Percentiles rank a stretch among this genome's conserved stretches.
Evolutionary conservation across 106 monocot species (phyloP).

Genomic region (Acorus gramineus): DNA sequence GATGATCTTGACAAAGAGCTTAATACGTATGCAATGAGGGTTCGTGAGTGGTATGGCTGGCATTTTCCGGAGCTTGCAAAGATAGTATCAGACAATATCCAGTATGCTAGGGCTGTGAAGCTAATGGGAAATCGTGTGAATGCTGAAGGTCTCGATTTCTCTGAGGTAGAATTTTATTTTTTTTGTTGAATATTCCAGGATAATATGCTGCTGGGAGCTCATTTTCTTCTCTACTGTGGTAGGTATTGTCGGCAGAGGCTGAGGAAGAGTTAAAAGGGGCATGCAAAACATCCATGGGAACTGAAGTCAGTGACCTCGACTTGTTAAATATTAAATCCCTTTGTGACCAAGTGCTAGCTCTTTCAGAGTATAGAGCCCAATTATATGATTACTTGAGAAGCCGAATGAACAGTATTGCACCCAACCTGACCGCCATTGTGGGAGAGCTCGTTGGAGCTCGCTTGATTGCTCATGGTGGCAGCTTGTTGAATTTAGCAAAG

Average conservation of each 20-base stretch:
- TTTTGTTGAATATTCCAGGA: background rate
- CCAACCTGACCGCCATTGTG: constrained; percentile 89
- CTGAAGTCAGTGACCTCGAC: constrained; percentile 83
- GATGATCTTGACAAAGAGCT: constrained; percentile 96
- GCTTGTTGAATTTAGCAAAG: constrained; percentile 83
- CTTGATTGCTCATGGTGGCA: constrained; percentile 95
- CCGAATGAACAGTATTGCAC: constrained; percentile 93
- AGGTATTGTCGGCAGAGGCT: constrained; percentile 68
- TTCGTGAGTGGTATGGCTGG: constrained; percentile 99
- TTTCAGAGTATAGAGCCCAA: constrained; percentile 81
- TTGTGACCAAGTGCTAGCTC: constrained; percentile 85
- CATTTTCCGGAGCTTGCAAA: constrained; percentile 96
- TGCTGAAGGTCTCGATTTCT: constrained; percentile 82
- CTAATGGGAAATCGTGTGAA: constrained; percentile 80
- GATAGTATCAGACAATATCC: constrained; percentile 82
- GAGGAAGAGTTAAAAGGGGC: constrained; percentile 79
- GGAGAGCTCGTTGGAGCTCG: constrained; percentile 98
- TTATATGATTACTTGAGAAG: constrained; percentile 77
- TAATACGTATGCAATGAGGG: constrained; percentile 97
- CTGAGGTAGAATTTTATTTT: constrained; percentile 38
- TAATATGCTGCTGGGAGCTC: background rate
- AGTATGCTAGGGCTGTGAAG: constrained; percentile 79
- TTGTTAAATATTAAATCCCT: constrained; percentile 65
- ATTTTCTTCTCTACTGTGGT: background rate
- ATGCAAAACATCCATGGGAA: constrained; percentile 88